Evolutionary conservation across 192 early-diverging fungal genomes (phyloP).

Genomic region (Umbelopsis sp.): DNA sequence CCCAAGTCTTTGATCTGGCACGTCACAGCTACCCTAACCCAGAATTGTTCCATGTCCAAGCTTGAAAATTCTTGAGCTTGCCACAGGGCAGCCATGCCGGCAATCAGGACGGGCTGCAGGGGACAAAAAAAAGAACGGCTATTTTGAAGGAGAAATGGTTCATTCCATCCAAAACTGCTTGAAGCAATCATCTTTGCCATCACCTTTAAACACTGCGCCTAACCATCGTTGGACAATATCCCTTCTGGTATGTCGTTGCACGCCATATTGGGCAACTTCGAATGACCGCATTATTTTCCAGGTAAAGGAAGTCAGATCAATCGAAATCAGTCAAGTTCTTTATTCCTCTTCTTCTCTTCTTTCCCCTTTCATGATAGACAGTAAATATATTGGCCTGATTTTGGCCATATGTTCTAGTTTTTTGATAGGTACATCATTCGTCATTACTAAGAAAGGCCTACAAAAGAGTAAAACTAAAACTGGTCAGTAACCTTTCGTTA

Average conservation of each 20-base stretch:
- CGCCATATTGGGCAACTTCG: slow-evolving; percentile 2
- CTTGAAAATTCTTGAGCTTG: no score
- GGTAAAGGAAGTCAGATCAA: neutral
- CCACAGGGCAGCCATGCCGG: no score
- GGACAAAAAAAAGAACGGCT: no score
- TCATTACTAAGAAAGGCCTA: slow-evolving; percentile 93
- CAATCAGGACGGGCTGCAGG: no score
- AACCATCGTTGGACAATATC: neutral
- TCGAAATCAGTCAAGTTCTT: neutral
- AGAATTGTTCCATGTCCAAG: no score
- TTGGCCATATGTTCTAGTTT: slow-evolving; percentile 85
- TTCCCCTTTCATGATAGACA: slow-evolving; percentile 38
- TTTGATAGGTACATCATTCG: slow-evolving; percentile 89
- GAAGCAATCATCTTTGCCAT: no score
- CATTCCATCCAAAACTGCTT: no score
- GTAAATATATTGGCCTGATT: slow-evolving; percentile 83
- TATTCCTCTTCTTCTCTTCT: neutral
- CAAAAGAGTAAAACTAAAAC: slow-evolving; percentile 69
- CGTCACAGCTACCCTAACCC: slow-evolving; percentile 10
- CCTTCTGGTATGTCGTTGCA: neutral
- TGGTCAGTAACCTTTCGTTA: slow-evolving; percentile 27
- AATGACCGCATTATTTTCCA: slow-evolving; percentile 15
- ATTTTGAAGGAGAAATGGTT: neutral
- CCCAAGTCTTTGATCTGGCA: neutral
- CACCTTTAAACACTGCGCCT: no score